Evolutionary conservation across 148 eudicot species (phyloP).

Genomic region (Agrostemma githago): DNA sequence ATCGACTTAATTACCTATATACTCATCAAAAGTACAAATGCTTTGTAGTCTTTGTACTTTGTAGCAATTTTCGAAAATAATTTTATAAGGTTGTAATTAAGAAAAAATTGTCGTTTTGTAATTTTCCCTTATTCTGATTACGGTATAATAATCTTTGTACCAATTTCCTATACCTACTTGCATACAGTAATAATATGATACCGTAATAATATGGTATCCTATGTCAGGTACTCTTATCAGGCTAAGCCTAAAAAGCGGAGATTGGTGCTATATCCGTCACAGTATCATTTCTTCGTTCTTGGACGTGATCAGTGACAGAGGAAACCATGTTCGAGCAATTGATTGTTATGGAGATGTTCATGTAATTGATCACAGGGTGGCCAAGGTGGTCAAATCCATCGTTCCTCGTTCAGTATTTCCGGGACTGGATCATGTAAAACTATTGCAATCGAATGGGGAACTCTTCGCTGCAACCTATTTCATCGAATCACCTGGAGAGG

Average conservation of each 20-base stretch:
- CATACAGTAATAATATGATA: no score
- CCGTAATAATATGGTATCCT: no score
- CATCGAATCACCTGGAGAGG: no score
- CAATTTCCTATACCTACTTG: no score
- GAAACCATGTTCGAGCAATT: background rate
- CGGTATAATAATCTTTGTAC: no score
- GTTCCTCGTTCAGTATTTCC: background rate
- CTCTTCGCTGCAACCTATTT: background rate
- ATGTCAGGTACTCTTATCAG: background rate
- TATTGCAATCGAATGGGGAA: background rate
- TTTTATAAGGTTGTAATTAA: no score
- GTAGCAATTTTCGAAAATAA: no score
- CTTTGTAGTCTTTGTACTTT: no score
- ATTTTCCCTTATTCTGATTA: no score
- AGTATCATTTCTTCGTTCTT: background rate
- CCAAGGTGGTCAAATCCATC: background rate
- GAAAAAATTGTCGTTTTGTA: no score
- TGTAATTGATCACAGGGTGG: background rate
- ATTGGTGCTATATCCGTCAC: background rate
- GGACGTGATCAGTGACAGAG: background rate
- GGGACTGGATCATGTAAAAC: background rate
- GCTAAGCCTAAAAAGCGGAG: background rate
- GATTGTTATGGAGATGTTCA: background rate
- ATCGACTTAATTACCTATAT: no score
- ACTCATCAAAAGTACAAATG: no score